phyloP scores from a whole-genome alignment of 2,329 filamentous ascomycete species.

The Colletotrichum eremochloae region DNA sequence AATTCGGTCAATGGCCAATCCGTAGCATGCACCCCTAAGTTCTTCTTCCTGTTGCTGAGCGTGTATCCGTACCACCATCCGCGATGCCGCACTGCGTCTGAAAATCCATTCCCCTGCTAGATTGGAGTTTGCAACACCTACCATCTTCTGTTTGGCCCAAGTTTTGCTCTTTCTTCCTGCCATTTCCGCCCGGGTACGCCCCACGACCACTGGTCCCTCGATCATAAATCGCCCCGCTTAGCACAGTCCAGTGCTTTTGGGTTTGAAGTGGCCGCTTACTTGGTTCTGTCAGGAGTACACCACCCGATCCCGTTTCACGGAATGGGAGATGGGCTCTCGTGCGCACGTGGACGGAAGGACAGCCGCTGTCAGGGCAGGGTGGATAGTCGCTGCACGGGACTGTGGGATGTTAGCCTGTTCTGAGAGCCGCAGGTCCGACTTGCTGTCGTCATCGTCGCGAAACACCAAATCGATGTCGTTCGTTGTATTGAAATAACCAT shows the following conservation, averaged over 20 bases:
- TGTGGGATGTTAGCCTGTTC: slow-evolving; percentile 7
- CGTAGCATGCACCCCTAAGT: slow-evolving; percentile 8
- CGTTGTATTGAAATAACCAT: neutral
- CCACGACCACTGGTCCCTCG: slow-evolving; percentile 1
- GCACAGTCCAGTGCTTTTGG: neutral
- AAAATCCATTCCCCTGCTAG: slow-evolving; percentile 29
- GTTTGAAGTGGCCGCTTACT: neutral
- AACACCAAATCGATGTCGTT: slow-evolving; percentile 21
- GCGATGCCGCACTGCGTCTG: slow-evolving; percentile 20
- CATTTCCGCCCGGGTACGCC: slow-evolving; percentile 11
- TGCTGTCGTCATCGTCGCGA: slow-evolving; percentile 31
- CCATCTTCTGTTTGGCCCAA: slow-evolving; percentile 11
- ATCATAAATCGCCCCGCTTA: neutral
- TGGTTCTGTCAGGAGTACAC: slow-evolving; percentile 19
- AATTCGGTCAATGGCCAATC: slow-evolving; percentile 20
- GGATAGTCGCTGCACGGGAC: neutral
- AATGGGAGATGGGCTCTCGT: neutral
- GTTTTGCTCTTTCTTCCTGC: slow-evolving; percentile 14
- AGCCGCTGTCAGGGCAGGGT: neutral
- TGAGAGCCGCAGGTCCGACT: neutral
- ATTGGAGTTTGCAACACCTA: slow-evolving; percentile 23
- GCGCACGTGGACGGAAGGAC: neutral
- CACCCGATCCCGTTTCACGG: neutral
- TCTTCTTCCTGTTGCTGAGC: neutral
- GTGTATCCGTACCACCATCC: slow-evolving; percentile 19